Conservation (phyloP, 129 eudicot genomes). For the Scalesia atractyloides region DNA sequence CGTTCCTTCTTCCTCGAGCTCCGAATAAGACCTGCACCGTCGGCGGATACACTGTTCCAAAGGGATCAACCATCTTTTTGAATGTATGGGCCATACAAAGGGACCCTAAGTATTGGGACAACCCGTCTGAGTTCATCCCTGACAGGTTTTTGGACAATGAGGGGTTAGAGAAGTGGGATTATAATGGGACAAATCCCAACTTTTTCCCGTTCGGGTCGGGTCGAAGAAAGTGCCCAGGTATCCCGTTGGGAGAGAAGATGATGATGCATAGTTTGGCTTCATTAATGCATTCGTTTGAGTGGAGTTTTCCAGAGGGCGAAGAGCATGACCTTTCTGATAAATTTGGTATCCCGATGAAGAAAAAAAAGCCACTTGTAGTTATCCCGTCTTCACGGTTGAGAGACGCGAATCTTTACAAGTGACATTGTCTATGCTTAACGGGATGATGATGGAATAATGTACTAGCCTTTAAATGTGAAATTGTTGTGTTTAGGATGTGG, state of each 20-base stretch:
- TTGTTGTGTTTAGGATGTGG: not conserved
- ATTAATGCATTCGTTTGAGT: slow-evolving; percentile 20
- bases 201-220: slow-evolving; percentile 28
- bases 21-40: slow-evolving; percentile 14
- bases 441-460: not conserved
- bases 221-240: slow-evolving; percentile 24
- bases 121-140: slow-evolving; percentile 17
- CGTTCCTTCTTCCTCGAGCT: slow-evolving; percentile 21
- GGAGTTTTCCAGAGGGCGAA: slow-evolving; percentile 16
- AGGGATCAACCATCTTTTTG: slow-evolving; percentile 14
- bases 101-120: slow-evolving; percentile 18
- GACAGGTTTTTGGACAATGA: slow-evolving; percentile 19
- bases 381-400: not conserved
- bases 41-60: slow-evolving; percentile 11
- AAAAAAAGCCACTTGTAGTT: slow-evolving; percentile 19
- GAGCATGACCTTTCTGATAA: slow-evolving; percentile 17
- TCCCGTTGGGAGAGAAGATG: slow-evolving; percentile 22
- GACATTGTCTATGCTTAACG: not conserved
- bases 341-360: slow-evolving; percentile 24
- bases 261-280: slow-evolving; percentile 28
- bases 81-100: slow-evolving; percentile 28
- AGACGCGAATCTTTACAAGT: not conserved
- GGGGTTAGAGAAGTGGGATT: slow-evolving; percentile 10
- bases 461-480: not conserved
- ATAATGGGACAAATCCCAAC: slow-evolving; percentile 13